Evolutionary conservation across 352 stramenopile genomes (phyloP).

Genomic region (Pythium brassicae): DNA sequence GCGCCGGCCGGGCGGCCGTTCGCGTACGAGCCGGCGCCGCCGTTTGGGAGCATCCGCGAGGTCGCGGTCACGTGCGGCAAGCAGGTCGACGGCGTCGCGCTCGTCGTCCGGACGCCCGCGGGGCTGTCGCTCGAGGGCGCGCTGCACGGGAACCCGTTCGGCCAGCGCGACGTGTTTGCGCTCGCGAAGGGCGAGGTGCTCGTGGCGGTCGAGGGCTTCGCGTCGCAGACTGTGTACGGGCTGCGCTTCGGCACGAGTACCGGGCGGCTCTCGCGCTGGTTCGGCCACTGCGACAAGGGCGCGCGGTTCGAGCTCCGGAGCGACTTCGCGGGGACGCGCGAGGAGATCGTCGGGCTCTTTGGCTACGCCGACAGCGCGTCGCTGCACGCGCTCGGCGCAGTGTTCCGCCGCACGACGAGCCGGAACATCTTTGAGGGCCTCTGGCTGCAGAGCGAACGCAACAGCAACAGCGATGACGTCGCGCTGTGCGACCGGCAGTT

Average conservation of each 20-base stretch:
- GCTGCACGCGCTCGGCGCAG: conserved; percentile 56
- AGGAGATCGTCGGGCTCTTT: conserved; percentile 73
- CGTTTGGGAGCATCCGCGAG: conserved; percentile 65
- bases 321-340: conserved; percentile 37
- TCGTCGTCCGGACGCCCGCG: conserved; percentile 57
- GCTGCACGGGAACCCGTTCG: conserved; percentile 69
- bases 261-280: conserved; percentile 70
- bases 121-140: conserved; percentile 34
- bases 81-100: conserved; percentile 59
- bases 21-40: conserved; percentile 53
- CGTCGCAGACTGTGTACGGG: conserved; percentile 65
- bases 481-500: conserved; percentile 65
- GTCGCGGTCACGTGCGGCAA: conserved; percentile 65
- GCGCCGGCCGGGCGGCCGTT: conserved; percentile 37
- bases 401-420: conserved; percentile 61
- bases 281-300: conserved; percentile 66
- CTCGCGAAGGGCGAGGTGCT: conserved; percentile 58
- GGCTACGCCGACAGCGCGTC: conserved; percentile 61
- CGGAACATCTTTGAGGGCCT: conserved; percentile 79
- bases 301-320: conserved; percentile 57
- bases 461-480: conserved; percentile 8
- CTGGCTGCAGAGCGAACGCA: conserved; percentile 38
- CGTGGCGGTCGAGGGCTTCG: conserved; percentile 60
- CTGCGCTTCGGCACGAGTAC: conserved; percentile 57
- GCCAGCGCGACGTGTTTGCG: conserved; percentile 53